phyloP scores from a whole-genome alignment of 345 rosid genomes.

The Eucalyptus polybractea region DNA sequence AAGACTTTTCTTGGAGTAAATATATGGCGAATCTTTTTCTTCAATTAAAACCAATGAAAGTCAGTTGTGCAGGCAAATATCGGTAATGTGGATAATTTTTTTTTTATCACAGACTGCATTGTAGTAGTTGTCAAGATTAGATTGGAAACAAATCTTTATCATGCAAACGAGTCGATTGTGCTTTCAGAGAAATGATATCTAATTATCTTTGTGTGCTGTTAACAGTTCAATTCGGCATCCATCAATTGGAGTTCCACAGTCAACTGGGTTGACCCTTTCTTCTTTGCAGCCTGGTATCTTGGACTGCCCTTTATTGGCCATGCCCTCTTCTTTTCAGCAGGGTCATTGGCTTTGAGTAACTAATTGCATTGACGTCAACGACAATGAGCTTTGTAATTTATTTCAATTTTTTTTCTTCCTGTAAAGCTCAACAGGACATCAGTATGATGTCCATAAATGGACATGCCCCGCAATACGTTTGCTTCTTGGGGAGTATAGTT shows the following conservation, averaged over 20 bases:
- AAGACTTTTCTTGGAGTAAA: neutral
- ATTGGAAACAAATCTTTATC: neutral
- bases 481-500: neutral
- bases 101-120: neutral
- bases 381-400: neutral
- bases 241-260: constrained; percentile 49
- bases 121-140: neutral
- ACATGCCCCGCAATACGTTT: neutral
- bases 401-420: neutral
- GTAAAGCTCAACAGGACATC: neutral
- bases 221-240: constrained; percentile 64
- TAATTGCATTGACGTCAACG: neutral
- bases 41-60: neutral
- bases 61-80: neutral
- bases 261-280: constrained; percentile 43
- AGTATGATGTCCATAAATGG: neutral
- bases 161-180: neutral
- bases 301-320: constrained; percentile 49
- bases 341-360: constrained; percentile 7
- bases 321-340: constrained; percentile 5
- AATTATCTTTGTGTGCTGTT: neutral
- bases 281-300: constrained; percentile 60
- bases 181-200: neutral
- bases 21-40: neutral
- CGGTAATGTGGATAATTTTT: neutral